Evolutionary conservation across 129 eudicot genomes (phyloP), one percentile per base, ranked within the genome.

Genomic region (Flaveria trinervia): DNA sequence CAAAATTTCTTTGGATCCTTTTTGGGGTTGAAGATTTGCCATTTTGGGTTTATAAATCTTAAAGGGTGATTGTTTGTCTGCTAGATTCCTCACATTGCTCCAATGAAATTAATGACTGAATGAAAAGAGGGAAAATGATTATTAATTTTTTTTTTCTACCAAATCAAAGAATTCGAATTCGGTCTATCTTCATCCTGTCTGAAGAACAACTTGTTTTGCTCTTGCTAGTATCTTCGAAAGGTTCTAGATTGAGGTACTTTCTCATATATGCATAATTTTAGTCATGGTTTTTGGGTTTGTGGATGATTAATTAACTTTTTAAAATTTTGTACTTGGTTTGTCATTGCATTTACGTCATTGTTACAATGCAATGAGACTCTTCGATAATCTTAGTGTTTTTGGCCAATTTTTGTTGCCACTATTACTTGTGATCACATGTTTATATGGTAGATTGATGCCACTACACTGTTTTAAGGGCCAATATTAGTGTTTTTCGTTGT

Each of bases 191-290:
- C 72, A 61, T 79, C 43, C 60, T 79, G 50, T 68, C 44, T 48
- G 77, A 45, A 45, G 76, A 78, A 70, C 64, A 75, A n/a, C 14
- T 48, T 46, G 56, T 25, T 62, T 70, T 69, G 76, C 50, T 44
- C 39, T 64, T 26, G 73, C 18, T 65, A 66, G 57, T 36, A 76
- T 51, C 65, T 22, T 9, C 54, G 26, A 48, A 13, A 70, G 74
- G 59, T 39, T 65, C 41, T 23, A 52, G 9, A 28, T 73, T 73
- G 48, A 62, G 84, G 84, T 80, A 67, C 70, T 48, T 73, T 73
- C 54, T 74, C 20, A 73, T 66, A 71, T 67, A 43, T 66, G 75
- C 70, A 28, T 74, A 26, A 26, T 25, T 26, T 14, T 73, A 43
- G 41, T 45, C 68, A 65, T 54, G 46, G 61, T 44, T 65, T 72